These are phyloP conservation scores for Cordia subcordata DNA, from an alignment of 257 asterid species.

Conservation along the genomic window DNA sequence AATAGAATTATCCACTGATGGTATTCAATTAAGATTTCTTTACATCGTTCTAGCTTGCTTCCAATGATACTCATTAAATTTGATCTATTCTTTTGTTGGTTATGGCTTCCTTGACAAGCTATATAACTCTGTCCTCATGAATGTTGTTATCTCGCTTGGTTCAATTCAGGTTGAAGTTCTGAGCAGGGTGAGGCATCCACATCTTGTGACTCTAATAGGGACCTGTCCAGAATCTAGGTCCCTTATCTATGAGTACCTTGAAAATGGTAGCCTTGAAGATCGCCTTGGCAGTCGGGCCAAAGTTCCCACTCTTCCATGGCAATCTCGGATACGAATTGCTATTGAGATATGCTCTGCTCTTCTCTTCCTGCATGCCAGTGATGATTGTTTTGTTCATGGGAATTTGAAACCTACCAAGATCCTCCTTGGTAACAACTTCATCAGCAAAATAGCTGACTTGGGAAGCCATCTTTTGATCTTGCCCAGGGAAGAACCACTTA, in stretches of 20 bases:
- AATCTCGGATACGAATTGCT: constrained; percentile 69
- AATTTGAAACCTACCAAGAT: constrained; percentile 61
- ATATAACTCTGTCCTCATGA: neutral
- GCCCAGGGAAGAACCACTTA: constrained; percentile 19
- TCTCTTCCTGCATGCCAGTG: constrained; percentile 54
- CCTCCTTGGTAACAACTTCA: constrained; percentile 60
- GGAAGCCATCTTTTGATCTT: constrained; percentile 46
- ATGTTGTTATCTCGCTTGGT: constrained; percentile 8
- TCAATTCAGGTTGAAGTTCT: constrained; percentile 53
- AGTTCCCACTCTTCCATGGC: constrained; percentile 61
- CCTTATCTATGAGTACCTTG: constrained; percentile 79
- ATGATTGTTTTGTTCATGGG: constrained; percentile 52
- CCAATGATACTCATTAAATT: no score
- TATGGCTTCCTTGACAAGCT: no score
- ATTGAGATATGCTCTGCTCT: constrained; percentile 65
- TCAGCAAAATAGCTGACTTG: constrained; percentile 61
- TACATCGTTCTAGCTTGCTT: no score
- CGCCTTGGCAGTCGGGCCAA: constrained; percentile 45
- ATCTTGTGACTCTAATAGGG: constrained; percentile 68
- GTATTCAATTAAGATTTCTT: no score
- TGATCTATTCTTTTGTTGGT: no score
- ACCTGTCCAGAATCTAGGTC: constrained; percentile 84
- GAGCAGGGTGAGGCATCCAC: constrained; percentile 89
- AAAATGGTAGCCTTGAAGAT: constrained; percentile 75
- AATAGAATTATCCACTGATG: no score